A percentile compares a stretch with the other conserved stretches of the same genome.
phyloP scores from a whole-genome alignment of 345 rosid genomes.

The Hibiscus tridactylites region DNA sequence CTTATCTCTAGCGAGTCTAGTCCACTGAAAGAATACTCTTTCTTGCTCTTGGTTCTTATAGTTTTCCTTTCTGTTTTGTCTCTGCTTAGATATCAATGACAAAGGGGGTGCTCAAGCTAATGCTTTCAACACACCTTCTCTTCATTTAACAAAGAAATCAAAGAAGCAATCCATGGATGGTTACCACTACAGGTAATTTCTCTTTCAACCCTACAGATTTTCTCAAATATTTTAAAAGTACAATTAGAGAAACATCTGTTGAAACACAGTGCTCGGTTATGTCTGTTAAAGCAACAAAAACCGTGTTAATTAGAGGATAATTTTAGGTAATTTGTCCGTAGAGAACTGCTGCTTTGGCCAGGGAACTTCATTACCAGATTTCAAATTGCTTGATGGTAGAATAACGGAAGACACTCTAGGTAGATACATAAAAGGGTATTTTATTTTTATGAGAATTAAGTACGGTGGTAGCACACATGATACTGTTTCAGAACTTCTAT shows the following conservation, averaged over 20 bases:
- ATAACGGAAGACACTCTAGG: constrained; percentile 1
- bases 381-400: neutral
- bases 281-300: neutral
- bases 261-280: neutral
- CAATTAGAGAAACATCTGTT: neutral
- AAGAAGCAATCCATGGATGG: neutral
- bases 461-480: neutral
- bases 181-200: neutral
- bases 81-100: neutral
- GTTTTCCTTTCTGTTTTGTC: neutral
- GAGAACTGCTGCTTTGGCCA: neutral
- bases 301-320: neutral
- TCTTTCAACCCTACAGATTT: neutral
- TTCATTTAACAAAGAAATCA: neutral
- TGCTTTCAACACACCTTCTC: neutral
- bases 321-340: neutral
- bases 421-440: neutral
- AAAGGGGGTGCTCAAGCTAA: neutral
- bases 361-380: neutral
- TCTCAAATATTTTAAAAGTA: neutral
- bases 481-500: neutral
- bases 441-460: neutral
- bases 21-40: neutral
- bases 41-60: neutral
- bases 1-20: too few relatives aligned